These are phyloP conservation scores for Cyclospora cayetanensis DNA, from an alignment of 169 alveolate genomes.

Conservation along the genomic window DNA sequence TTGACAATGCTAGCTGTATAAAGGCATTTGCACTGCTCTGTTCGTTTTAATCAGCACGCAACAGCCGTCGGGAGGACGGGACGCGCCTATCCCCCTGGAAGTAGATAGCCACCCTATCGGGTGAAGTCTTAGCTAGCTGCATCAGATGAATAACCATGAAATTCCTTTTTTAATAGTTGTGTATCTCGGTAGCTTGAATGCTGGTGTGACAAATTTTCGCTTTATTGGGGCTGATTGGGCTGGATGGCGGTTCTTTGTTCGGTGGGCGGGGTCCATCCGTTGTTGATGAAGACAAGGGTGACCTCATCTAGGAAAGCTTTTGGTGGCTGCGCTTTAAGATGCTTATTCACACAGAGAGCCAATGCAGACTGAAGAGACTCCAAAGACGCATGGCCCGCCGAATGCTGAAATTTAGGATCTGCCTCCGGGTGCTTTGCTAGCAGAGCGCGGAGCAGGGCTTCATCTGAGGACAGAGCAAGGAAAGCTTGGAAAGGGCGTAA, in stretches of 20 bases:
- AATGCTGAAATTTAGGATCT: conserved; percentile 72
- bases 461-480: conserved; percentile 68
- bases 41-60: too few species aligned
- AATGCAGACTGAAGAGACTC: conserved; percentile 3
- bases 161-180: too few species aligned
- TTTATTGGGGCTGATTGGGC: neutral
- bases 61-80: too few species aligned
- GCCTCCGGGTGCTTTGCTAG: conserved; percentile 79
- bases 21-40: too few species aligned
- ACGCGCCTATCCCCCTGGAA: too few species aligned
- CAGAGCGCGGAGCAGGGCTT: conserved; percentile 76
- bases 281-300: neutral
- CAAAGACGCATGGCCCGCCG: neutral
- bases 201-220: too few species aligned
- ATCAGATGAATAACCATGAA: too few species aligned
- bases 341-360: neutral
- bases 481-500: neutral
- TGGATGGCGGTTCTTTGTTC: neutral
- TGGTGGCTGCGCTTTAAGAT: neutral
- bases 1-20: too few species aligned
- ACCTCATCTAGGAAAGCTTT: conserved; percentile 35
- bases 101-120: too few species aligned
- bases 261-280: conserved; percentile 32
- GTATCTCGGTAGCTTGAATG: too few species aligned
- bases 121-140: too few species aligned